phyloP scores from a whole-genome alignment of 2,329 filamentous ascomycete species.

The Elsinoe perseae region DNA sequence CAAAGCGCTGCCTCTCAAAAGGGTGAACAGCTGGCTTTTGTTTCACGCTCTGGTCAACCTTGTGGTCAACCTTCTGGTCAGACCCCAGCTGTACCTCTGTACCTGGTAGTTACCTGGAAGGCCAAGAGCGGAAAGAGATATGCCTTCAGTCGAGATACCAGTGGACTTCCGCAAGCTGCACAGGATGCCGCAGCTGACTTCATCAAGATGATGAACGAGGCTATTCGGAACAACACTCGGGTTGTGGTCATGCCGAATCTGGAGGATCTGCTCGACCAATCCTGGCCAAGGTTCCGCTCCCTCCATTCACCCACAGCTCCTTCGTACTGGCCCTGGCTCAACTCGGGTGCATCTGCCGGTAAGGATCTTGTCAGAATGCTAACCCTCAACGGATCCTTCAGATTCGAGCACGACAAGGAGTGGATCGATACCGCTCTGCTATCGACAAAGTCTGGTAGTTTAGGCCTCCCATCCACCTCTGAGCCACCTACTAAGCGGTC shows the following conservation, averaged over 20 bases:
- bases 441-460: neutral
- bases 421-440: neutral
- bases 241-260: neutral
- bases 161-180: neutral
- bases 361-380: neutral
- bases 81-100: neutral
- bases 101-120: neutral
- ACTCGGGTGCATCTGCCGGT: neutral
- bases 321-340: neutral
- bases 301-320: neutral
- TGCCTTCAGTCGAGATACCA: neutral
- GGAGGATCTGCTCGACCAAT: neutral
- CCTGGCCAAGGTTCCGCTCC: neutral
- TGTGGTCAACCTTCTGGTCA: too few relatives aligned
- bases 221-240: too few relatives aligned
- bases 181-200: neutral
- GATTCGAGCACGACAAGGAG: neutral
- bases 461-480: neutral
- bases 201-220: neutral
- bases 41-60: too few relatives aligned
- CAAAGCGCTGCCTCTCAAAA: too few relatives aligned
- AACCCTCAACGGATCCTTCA: neutral
- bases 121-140: neutral
- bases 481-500: neutral
- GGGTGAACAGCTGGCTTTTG: too few relatives aligned